phyloP scores from a whole-genome alignment of 768 basidiomycete species.

The Pulveroboletus sp. region DNA sequence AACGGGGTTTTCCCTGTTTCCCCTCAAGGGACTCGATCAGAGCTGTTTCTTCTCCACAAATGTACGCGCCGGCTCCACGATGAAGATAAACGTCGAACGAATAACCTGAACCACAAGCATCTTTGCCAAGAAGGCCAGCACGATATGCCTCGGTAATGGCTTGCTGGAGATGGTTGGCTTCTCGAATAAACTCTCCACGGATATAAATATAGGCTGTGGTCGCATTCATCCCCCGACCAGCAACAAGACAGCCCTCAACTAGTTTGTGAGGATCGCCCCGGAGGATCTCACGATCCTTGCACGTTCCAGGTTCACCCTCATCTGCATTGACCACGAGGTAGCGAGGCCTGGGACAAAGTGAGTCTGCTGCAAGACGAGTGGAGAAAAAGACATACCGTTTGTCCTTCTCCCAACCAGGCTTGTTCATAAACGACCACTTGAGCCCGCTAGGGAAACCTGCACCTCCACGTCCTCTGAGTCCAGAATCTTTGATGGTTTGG shows the following conservation, averaged over 20 bases:
- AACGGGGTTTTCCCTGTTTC: constrained; percentile 95
- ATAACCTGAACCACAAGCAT: constrained; percentile 90
- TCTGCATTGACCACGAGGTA: constrained; percentile 98
- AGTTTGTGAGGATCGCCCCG: constrained; percentile 98
- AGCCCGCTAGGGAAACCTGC: constrained; percentile 96
- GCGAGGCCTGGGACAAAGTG: constrained; percentile 59
- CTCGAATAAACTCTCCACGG: constrained; percentile 96
- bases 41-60: constrained; percentile 98
- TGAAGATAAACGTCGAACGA: constrained; percentile 98
- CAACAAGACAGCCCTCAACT: constrained; percentile 95
- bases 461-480: constrained; percentile 91
- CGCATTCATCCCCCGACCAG: constrained; percentile 96
- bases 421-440: constrained; percentile 99
- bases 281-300: constrained; percentile 98
- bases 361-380: background rate
- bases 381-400: constrained; percentile 47
- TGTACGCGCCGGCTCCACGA: constrained; percentile 96
- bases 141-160: constrained; percentile 95
- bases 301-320: constrained; percentile 97
- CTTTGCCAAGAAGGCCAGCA: constrained; percentile 80
- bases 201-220: constrained; percentile 99
- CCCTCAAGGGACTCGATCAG: constrained; percentile 96
- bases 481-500: constrained; percentile 92
- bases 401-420: constrained; percentile 97
- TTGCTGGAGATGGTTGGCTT: constrained; percentile 89